These are phyloP conservation scores for Cutaneotrichosporon mucoides DNA, from an alignment of 1,284 basidiomycete species.

Conservation along the genomic window DNA sequence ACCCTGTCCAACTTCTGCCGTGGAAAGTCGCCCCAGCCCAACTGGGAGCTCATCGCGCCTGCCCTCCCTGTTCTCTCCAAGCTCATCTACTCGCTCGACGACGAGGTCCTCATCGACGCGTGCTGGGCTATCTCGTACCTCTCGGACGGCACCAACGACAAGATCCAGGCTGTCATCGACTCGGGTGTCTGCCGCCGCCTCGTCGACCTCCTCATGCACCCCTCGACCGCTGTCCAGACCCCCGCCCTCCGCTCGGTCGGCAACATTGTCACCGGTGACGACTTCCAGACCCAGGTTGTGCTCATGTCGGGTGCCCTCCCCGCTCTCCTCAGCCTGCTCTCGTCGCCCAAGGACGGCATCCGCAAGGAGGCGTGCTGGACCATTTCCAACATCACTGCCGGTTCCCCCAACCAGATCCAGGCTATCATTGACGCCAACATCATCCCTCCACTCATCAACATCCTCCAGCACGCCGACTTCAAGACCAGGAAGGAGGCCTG, in stretches of 20 bases:
- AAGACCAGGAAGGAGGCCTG: constrained; percentile 99
- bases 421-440: constrained; percentile 68
- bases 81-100: constrained; percentile 97
- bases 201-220: constrained; percentile 96
- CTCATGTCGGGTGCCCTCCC: constrained; percentile 94
- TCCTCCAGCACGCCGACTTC: constrained; percentile 95
- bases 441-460: constrained; percentile 96
- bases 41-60: constrained; percentile 92
- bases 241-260: constrained; percentile 96
- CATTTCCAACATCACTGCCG: constrained; percentile 98
- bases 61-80: constrained; percentile 94
- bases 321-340: constrained; percentile 84
- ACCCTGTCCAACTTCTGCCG: constrained; percentile 97
- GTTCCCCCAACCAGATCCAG: constrained; percentile 94
- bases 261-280: constrained; percentile 98
- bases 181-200: constrained; percentile 95
- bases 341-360: constrained; percentile 90
- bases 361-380: constrained; percentile 98
- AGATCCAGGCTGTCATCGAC: constrained; percentile 99
- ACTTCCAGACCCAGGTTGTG: constrained; percentile 97
- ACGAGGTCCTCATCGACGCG: constrained; percentile 98
- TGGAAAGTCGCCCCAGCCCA: constrained; percentile 91
- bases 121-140: constrained; percentile 99
- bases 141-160: constrained; percentile 98
- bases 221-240: constrained; percentile 96